Percentiles rank a stretch among this genome's conserved stretches.
phyloP scores from a whole-genome alignment of 305 asterid genomes.

The Caryopteris hybrid region DNA sequence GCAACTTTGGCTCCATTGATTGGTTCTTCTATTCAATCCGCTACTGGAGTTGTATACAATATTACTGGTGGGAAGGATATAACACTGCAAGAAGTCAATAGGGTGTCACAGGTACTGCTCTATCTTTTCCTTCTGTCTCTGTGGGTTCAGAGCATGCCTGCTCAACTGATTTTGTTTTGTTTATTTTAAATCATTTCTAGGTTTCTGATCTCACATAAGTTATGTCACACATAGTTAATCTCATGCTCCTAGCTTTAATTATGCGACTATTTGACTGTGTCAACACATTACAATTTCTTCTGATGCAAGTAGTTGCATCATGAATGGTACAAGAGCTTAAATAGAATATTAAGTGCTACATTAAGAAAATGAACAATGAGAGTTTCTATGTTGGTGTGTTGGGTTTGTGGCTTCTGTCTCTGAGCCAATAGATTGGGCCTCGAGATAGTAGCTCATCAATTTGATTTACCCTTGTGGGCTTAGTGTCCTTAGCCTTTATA shows the following conservation, averaged over 20 bases:
- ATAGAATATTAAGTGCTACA: too few species aligned
- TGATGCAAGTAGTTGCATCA: neutral
- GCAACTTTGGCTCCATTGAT: slow-evolving; percentile 87
- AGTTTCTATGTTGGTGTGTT: neutral
- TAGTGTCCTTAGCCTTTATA: neutral
- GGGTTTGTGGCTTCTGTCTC: neutral
- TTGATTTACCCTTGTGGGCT: neutral
- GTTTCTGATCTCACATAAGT: neutral
- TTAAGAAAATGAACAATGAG: neutral
- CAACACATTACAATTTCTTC: too few species aligned
- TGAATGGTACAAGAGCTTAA: neutral
- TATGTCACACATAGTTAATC: too few species aligned
- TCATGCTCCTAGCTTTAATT: too few species aligned
- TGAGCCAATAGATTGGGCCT: neutral
- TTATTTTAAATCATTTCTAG: neutral
- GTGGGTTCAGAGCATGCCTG: neutral
- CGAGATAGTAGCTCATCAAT: neutral
- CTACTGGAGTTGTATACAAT: slow-evolving; percentile 89
- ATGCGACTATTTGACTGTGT: too few species aligned
- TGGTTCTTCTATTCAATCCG: slow-evolving; percentile 85
- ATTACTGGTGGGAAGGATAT: slow-evolving; percentile 98
- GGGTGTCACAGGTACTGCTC: slow-evolving; percentile 81
- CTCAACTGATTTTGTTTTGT: neutral
- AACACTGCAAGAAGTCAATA: slow-evolving; percentile 90
- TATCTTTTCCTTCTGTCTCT: neutral